Evolutionary conservation across 202 grass and related monocot species (phyloP), one percentile per base, ranked within the genome.

Genomic region (Digitaria exilis): DNA sequence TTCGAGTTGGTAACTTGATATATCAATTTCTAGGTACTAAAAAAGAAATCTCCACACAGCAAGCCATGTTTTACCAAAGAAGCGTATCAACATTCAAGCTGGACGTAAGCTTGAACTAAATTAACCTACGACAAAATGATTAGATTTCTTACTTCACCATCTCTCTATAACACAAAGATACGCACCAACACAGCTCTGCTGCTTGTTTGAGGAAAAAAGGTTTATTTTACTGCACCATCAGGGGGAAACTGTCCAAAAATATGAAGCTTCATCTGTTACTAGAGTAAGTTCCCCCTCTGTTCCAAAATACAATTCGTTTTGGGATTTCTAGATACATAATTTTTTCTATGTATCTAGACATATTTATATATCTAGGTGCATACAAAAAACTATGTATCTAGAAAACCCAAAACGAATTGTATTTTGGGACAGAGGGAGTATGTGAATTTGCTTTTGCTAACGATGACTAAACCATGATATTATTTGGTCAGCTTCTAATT

Each of bases 191-290:
- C 37, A 50, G 48, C 16, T 50, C 48, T 50, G 15, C 48, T 50
- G 11, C 43, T 12, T 44, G 43, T 44, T 13, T 13, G 11, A 44
- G 43, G 0, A 4, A 52, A 7, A 21, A 19, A 68, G 41, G 60
- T 3, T 56, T 56, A 35, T 29, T n/a, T n/a, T 58, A 70, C 43
- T 73, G 25, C 44, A 46, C 14, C 22, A 74, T 24, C 3, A 78
- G 11, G 32, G n/a, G 15, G 9, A 35, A 66, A 52, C 14, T 57
- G 60, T 9, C 28, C 19, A 29, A n/a, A 75, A 75, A 11, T 57
- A 68, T 71, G 6, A 48, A 46, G 44, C 45, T 65, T 71, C 68
- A 56, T 25, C 41, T 79, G 41, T 79, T 79, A 74, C 52, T 54
- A 49, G 7, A 6, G 15, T 29, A 42, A 69, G 44, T 61, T 74